Conservation (phyloP, 805 yeast genomes). For the Wickerhamomyces ciferrii region DNA sequence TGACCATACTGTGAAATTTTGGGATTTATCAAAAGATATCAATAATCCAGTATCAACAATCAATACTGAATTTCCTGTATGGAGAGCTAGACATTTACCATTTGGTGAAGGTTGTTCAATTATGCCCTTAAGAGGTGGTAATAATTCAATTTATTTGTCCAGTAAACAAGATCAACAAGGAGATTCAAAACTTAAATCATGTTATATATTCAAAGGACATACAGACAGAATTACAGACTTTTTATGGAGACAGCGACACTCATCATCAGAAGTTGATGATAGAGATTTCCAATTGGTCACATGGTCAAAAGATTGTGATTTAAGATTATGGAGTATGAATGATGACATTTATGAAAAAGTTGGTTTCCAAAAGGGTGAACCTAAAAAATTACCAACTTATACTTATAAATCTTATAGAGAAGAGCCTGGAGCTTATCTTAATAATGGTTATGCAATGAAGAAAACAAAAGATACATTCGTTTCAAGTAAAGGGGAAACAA, state of each 20-base stretch:
- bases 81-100: slow-evolving; percentile 84
- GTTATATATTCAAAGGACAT: slow-evolving; percentile 72
- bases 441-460: slow-evolving; percentile 28
- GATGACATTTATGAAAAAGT: slow-evolving; percentile 44
- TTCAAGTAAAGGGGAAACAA: slow-evolving; percentile 29
- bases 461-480: slow-evolving; percentile 34
- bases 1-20: slow-evolving; percentile 76
- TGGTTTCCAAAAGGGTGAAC: slow-evolving; percentile 32
- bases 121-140: slow-evolving; percentile 88
- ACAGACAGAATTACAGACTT: slow-evolving; percentile 82
- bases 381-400: slow-evolving; percentile 31
- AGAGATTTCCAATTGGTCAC: slow-evolving; percentile 88
- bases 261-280: slow-evolving; percentile 46
- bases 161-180: slow-evolving; percentile 22
- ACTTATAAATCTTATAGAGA: slow-evolving; percentile 44
- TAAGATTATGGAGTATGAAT: slow-evolving; percentile 73
- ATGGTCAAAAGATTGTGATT: slow-evolving; percentile 87
- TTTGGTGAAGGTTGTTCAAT: slow-evolving; percentile 86
- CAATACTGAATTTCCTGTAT: slow-evolving; percentile 75
- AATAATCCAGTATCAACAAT: slow-evolving; percentile 52
- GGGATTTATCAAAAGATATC: slow-evolving; percentile 54
- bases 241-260: slow-evolving; percentile 71
- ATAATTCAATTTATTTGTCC: slow-evolving; percentile 36
- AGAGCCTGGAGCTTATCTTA: slow-evolving; percentile 35
- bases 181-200: slow-evolving; percentile 40